Evolutionary conservation across 73 alveolate genomes (phyloP), one percentile per base, ranked within the genome.

Genomic region (Blepharisma japonicum): DNA sequence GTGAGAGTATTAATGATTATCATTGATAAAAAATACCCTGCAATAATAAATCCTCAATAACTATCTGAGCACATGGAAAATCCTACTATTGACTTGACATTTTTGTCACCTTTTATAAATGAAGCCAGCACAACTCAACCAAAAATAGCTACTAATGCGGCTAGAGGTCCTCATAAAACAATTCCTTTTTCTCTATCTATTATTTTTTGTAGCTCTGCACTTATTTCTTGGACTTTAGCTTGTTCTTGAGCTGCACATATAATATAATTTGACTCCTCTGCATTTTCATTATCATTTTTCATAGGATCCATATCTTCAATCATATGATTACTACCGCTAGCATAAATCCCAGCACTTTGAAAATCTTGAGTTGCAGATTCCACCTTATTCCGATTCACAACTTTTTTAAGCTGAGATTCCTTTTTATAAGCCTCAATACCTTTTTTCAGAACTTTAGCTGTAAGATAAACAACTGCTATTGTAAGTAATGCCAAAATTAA

Each of bases 11-110:
- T 61, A n/a, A 61, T 61, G 47, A 61, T 14, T 20, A 61, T 0
- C 74, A 61, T 61, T 14, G 23, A 61, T 18, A 25, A 8, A 14
- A 61, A 25, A 61, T 61, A 61, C 74, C 49, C 74, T 53, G 67
- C 67, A 53, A 14, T 53, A 53, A 53, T 0, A 53, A 32, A 32
- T 1, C 67, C 67, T 14, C n/a, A 53, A 53, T 53, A 53, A 14
- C 67, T 20, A 4, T 11, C 67, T 53, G 67, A 53, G 4, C 67
- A 53, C 23, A 14, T 11, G 27, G n/a, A 11, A 14, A 53, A 14
- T 53, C 67, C 67, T 53, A 53, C 0, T 14, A 53, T 20, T 53
- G 67, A 53, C 23, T 53, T 53, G n/a, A 20, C n/a, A 53, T 11
- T 53, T 14, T 11, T 14, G 2, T 11, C n/a, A 53, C 67, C 67